Evolutionary conservation across 768 basidiomycete genomes (phyloP).

Genomic region (Lepiota brunneoincarnata): DNA sequence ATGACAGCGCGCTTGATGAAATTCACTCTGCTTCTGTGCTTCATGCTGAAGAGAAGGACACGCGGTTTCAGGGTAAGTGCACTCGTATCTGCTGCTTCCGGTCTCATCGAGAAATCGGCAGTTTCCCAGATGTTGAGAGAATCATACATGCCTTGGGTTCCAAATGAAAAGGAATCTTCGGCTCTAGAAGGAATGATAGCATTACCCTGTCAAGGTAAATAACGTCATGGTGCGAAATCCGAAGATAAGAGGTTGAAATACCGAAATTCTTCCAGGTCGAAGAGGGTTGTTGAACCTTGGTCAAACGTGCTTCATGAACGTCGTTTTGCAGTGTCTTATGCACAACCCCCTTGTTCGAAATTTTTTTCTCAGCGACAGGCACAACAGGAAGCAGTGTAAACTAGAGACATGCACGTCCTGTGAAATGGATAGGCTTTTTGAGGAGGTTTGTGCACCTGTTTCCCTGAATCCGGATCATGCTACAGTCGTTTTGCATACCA

Average conservation of each 20-base stretch:
- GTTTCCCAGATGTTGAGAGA: slow-evolving; percentile 35
- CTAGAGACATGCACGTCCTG: slow-evolving; percentile 79
- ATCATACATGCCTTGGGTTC: slow-evolving; percentile 37
- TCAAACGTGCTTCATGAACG: slow-evolving; percentile 93
- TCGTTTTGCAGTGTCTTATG: slow-evolving; percentile 83
- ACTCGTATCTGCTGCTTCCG: background rate
- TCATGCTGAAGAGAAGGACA: slow-evolving; percentile 57
- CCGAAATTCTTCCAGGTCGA: slow-evolving; percentile 46
- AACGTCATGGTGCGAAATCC: background rate
- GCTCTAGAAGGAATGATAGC: slow-evolving; percentile 47
- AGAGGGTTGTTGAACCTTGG: slow-evolving; percentile 86
- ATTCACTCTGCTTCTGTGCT: slow-evolving; percentile 43
- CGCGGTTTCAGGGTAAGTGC: slow-evolving; percentile 54
- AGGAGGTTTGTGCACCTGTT: slow-evolving; percentile 49
- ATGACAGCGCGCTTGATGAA: slow-evolving; percentile 50
- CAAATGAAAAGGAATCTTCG: slow-evolving; percentile 32
- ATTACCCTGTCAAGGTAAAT: slow-evolving; percentile 74
- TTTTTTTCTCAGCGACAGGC: slow-evolving; percentile 88
- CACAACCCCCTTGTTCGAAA: slow-evolving; percentile 89
- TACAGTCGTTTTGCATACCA: slow-evolving; percentile 17
- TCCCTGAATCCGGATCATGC: background rate
- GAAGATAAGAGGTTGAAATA: background rate
- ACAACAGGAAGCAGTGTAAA: slow-evolving; percentile 73
- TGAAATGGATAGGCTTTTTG: slow-evolving; percentile 87
- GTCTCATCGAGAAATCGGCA: slow-evolving; percentile 13